phyloP scores from a whole-genome alignment of 768 basidiomycete species.

The Mycena maculata region DNA sequence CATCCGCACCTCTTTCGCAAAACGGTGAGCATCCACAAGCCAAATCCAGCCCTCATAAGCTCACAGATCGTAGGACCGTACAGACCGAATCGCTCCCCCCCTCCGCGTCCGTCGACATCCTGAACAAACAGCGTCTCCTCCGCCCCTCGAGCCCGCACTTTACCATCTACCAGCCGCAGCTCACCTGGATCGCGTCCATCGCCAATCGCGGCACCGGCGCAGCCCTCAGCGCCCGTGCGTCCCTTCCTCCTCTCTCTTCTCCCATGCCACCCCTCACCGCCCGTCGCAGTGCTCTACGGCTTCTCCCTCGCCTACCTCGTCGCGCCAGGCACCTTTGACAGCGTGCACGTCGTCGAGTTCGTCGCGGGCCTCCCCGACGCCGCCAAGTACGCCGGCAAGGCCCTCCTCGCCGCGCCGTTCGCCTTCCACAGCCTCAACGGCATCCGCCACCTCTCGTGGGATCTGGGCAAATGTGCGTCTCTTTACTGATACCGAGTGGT shows the following conservation, averaged over 20 bases:
- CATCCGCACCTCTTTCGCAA: conserved; percentile 52
- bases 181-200: conserved; percentile 91
- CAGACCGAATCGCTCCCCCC: conserved; percentile 76
- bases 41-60: background rate
- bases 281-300: conserved; percentile 80
- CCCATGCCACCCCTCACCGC: background rate
- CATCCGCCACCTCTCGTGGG: conserved; percentile 91
- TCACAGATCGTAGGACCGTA: conserved; percentile 54
- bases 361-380: conserved; percentile 78
- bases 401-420: conserved; percentile 86
- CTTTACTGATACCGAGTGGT: background rate
- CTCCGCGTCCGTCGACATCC: conserved; percentile 66
- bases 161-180: conserved; percentile 95
- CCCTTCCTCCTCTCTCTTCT: background rate
- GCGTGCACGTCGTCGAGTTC: conserved; percentile 78
- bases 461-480: conserved; percentile 86
- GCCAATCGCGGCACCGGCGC: conserved; percentile 88
- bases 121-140: conserved; percentile 88
- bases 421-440: conserved; percentile 94
- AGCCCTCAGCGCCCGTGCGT: conserved; percentile 81
- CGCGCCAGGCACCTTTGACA: conserved; percentile 84
- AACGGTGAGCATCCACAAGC: conserved; percentile 49
- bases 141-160: conserved; percentile 96
- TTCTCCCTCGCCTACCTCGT: conserved; percentile 89
- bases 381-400: conserved; percentile 81